These are phyloP conservation scores for Furcasterigmium sp. DNA, from an alignment of 2,329 filamentous ascomycete species.

Conservation along the genomic window DNA sequence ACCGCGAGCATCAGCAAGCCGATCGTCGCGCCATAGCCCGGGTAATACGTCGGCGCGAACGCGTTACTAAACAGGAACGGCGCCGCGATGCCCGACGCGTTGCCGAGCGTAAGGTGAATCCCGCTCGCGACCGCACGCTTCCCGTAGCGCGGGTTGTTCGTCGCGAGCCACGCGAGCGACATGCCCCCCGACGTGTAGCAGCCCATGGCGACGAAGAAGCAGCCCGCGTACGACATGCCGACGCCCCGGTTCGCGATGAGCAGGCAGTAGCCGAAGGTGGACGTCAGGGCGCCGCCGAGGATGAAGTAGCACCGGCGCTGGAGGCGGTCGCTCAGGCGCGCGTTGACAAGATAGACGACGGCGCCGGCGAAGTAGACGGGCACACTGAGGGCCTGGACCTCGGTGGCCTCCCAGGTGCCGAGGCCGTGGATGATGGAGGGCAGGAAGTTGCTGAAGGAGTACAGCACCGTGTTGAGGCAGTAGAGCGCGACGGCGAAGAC, in stretches of 20 bases:
- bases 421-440: constrained; percentile 64
- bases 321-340: constrained; percentile 51
- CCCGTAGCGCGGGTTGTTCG: constrained; percentile 58
- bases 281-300: constrained; percentile 39
- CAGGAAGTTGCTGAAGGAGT: constrained; percentile 62
- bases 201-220: constrained; percentile 57
- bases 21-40: constrained; percentile 47
- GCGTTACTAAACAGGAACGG: constrained; percentile 47
- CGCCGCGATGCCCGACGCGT: constrained; percentile 57
- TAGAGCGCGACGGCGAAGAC: constrained; percentile 56
- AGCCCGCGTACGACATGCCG: constrained; percentile 56
- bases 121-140: constrained; percentile 59
- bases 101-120: constrained; percentile 56
- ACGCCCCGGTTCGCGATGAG: constrained; percentile 49
- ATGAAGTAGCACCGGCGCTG: constrained; percentile 53
- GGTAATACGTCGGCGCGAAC: constrained; percentile 38
- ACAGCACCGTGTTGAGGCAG: constrained; percentile 59
- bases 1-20: constrained; percentile 35
- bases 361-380: constrained; percentile 63
- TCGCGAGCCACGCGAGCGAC: constrained; percentile 36
- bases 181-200: constrained; percentile 41
- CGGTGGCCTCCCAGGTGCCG: constrained; percentile 46
- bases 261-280: constrained; percentile 55
- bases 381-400: constrained; percentile 63
- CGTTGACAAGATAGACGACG: constrained; percentile 52